Evolutionary conservation across 768 basidiomycete genomes (phyloP), one percentile per base, ranked within the genome.

Genomic region (Termitomyces sp.): DNA sequence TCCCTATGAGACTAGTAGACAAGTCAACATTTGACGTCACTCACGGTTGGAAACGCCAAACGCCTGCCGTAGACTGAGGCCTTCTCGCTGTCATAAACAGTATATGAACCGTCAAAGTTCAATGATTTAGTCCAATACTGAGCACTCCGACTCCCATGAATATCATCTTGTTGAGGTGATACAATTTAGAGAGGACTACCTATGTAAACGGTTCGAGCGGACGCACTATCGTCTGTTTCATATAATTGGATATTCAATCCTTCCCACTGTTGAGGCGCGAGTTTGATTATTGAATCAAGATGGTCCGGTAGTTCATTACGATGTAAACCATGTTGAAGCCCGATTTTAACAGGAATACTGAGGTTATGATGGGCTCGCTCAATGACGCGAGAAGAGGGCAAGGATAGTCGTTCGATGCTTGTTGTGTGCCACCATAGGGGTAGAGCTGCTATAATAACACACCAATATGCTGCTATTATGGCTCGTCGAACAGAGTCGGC

Each of bases 341-440:
- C 73, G 52, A 85, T 67, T 32, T 63, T 69, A 47, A 85, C 66
- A 12, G 84, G 81, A 48, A 85, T 73, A 16, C 62, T 59, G 20
- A 83, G 72, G 36, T 70, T 66, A 55, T 72, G 75, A 44, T 70
- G 67, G 40, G 80, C 73, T 61, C 85, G 77, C 6, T 77, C 74
- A 38, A 68, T 67, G 32, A 94, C 85, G 20, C 82, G 79, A 40
- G 71, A 68, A 7, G 77, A 72, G 1, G 95, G 92, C 12, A 97
- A 73, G 0, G 86, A 74, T 15, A 89, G 76, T 25, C 95, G 83
- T 64, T 94, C 81, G 27, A 98, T 96, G 59, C 89, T 90, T 5
- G 97, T 98, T 25, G 89, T 86, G 48, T 76, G 78, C 93, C 94
- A 98, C 97, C 97, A 99, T 46, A 92, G 78, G 3, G 97, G 97